Base-by-base conservation (phyloP, 75 land plant species). In the Pinus taeda region DNA sequence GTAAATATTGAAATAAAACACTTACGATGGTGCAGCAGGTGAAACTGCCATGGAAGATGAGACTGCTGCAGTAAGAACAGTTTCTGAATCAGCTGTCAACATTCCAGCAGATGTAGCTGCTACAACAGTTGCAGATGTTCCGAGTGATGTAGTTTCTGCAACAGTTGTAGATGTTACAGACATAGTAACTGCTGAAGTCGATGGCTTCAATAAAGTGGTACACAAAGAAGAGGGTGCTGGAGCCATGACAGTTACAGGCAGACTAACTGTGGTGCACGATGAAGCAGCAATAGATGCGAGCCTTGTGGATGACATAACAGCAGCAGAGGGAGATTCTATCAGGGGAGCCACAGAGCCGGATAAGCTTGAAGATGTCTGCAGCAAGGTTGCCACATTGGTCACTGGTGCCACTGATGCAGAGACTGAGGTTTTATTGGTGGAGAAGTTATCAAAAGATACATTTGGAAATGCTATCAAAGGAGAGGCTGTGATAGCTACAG, bases 21-120 rank as follows among this genome's bases (percentile, higher is more conserved):
- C 69, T 33, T 65, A 65, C 69, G 79, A 21, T 59, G 21, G 60
- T 79, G 75, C 59, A 71, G 83, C 22, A 67, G 76, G 42, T 61
- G 49, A 65, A 71, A 84, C 37, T 42, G 69, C 69, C 37, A 33
- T 65, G 69, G 69, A 33, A 65, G 9, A 30, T n/a, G 20, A 30
- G n/a, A 30, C 8, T 14, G 36, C 69, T 33, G 39, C 36, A 33
- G n/a, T 36, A 33, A 8, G 3, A 15, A 18, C 69, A 65, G 29
- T 37, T 65, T 33, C 69, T 65, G 37, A 2, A 30, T 5, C 69
- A 65, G 9, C 7, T 13, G 69, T 36, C 33, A 65, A 11, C 36
- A 70, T 39, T 20, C 56, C 73, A 60, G 78, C 6, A 37, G 58
- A 39, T 7, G 24, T 69, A 65, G 76, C 49, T n/a, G 67, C 37